Evolutionary conservation across 305 asterid genomes (phyloP).

Genomic region (Plantago coronopus): DNA sequence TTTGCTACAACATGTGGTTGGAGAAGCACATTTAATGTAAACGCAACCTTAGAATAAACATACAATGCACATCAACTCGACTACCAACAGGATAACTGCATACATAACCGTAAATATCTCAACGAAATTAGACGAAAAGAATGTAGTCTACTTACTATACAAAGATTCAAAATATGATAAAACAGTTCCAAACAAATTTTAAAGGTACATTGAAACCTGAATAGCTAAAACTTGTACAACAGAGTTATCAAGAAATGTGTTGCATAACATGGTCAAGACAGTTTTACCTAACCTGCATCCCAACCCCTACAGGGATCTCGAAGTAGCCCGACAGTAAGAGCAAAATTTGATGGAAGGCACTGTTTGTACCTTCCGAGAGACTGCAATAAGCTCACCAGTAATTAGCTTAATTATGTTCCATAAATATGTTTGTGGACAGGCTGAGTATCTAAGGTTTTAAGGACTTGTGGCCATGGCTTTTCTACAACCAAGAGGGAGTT

Average conservation of each 20-base stretch:
- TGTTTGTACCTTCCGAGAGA: conserved; percentile 25
- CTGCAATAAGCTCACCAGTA: conserved; percentile 18
- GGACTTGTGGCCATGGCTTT: conserved; percentile 82
- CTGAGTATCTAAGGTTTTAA: conserved; percentile 53
- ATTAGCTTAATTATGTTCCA: conserved; percentile 48
- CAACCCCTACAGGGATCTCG: conserved; percentile 5
- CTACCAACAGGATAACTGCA: too few relatives aligned
- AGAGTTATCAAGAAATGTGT: conserved; percentile 34
- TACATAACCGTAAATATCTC: too few relatives aligned
- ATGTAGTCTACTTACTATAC: not conserved
- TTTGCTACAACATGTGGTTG: too few relatives aligned
- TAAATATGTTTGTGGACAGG: conserved; percentile 92
- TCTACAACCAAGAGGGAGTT: conserved; percentile 78
- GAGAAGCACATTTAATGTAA: too few relatives aligned
- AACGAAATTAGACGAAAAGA: too few relatives aligned
- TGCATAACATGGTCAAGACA: conserved; percentile 52
- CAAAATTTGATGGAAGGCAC: conserved; percentile 36
- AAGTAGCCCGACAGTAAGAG: conserved; percentile 26
- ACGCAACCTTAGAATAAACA: too few relatives aligned
- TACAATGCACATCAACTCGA: too few relatives aligned
- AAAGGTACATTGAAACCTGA: conserved; percentile 20
- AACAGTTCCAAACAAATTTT: not conserved
- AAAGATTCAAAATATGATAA: not conserved
- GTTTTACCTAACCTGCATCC: conserved; percentile 14
- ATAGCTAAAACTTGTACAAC: conserved; percentile 24